Evolutionary conservation across 2,329 filamentous ascomycete genomes (phyloP).

Genomic region (Chalaropsis ovoidea): DNA sequence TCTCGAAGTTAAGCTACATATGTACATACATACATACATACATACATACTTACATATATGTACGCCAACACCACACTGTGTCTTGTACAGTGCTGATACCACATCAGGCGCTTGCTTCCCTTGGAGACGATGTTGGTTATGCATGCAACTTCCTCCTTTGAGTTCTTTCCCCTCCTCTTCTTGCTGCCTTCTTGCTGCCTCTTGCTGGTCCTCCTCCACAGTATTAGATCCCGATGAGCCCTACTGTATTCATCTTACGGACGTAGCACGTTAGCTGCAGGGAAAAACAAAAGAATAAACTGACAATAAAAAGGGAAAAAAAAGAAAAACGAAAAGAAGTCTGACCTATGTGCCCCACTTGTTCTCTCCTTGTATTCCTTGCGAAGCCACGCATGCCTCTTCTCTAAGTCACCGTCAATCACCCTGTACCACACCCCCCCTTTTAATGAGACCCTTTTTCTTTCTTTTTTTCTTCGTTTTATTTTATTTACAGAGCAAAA

Average conservation of each 20-base stretch:
- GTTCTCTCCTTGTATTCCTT: background rate
- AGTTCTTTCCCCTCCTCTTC: background rate
- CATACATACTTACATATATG: too few relatives aligned
- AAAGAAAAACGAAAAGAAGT: background rate
- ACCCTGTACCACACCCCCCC: background rate
- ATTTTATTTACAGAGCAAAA: too few relatives aligned
- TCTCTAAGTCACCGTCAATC: background rate
- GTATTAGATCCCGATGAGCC: background rate
- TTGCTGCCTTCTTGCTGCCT: background rate
- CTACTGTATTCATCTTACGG: background rate
- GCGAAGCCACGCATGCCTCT: constrained; percentile 4
- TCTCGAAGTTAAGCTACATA: too few relatives aligned
- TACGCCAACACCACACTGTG: background rate
- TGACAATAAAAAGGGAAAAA: background rate
- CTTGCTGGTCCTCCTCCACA: background rate
- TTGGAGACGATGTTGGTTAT: background rate
- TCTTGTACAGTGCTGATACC: background rate
- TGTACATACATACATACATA: too few relatives aligned
- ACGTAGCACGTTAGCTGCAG: background rate
- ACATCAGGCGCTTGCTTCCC: background rate
- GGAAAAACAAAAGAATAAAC: background rate
- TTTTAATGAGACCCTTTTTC: background rate
- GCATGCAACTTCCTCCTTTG: background rate
- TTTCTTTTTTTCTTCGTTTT: too few relatives aligned
- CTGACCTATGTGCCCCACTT: background rate